phyloP scores from a whole-genome alignment of 345 rosid species.

The Populus deltoides region DNA sequence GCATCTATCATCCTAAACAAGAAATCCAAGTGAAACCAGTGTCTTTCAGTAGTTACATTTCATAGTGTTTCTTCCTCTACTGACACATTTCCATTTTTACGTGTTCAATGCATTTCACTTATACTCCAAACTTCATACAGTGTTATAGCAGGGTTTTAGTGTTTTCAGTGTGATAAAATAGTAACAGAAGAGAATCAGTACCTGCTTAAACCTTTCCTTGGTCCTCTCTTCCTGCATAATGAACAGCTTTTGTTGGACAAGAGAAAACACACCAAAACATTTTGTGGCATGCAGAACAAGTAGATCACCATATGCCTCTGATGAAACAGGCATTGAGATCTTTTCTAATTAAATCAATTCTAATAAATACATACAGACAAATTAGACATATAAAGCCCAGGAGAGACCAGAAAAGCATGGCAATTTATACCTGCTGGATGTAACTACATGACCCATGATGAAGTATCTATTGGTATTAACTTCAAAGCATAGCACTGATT shows the following conservation, averaged over 20 bases:
- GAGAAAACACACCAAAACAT: background rate
- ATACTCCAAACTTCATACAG: background rate
- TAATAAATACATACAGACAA: background rate
- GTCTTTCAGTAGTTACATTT: background rate
- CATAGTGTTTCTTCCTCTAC: background rate
- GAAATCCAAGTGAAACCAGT: background rate
- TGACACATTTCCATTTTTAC: background rate
- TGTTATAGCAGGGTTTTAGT: background rate
- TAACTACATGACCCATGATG: background rate
- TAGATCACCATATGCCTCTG: background rate
- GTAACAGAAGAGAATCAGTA: slow-evolving; percentile 15
- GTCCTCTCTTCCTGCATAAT: slow-evolving; percentile 60
- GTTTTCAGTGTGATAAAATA: background rate
- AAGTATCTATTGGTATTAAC: background rate
- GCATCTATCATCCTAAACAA: background rate
- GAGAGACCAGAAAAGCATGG: background rate
- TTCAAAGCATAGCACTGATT: background rate
- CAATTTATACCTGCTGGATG: background rate
- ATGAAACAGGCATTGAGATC: background rate
- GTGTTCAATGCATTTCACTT: background rate
- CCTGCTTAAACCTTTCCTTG: slow-evolving; percentile 69
- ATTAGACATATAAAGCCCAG: background rate
- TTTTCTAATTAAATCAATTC: background rate
- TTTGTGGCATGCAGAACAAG: background rate
- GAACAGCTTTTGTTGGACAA: slow-evolving; percentile 8